These are phyloP conservation scores for Jimgerdemannia flammicorona DNA, from an alignment of 192 early-diverging fungal species.

Conservation along the genomic window DNA sequence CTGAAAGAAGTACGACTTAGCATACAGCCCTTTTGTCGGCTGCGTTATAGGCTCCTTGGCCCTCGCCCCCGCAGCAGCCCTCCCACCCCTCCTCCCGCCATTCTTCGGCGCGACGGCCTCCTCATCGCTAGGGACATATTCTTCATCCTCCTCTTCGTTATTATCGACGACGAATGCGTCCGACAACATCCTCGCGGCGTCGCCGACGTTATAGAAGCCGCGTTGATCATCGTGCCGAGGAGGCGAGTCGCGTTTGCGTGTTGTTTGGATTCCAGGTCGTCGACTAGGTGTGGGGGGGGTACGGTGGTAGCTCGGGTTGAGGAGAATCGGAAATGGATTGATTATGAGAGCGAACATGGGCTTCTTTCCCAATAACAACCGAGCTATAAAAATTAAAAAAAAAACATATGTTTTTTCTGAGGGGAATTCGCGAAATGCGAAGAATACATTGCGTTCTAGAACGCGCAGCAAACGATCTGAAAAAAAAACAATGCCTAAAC, in stretches of 20 bases:
- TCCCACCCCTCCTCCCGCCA: slow-evolving; percentile 2
- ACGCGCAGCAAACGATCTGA: no score
- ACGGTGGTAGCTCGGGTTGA: no score
- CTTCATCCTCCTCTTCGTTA: slow-evolving; percentile 7
- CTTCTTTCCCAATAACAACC: no score
- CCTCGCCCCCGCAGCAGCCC: background rate
- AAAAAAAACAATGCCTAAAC: no score
- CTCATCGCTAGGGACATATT: slow-evolving; percentile 10
- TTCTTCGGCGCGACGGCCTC: slow-evolving; percentile 7
- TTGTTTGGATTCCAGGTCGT: slow-evolving; percentile 9
- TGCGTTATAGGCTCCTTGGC: background rate
- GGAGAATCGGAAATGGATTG: no score
- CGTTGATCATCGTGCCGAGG: slow-evolving; percentile 18
- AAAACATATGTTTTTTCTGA: no score
- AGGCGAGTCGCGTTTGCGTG: slow-evolving; percentile 15
- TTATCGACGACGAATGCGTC: slow-evolving; percentile 5
- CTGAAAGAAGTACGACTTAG: slow-evolving; percentile 30
- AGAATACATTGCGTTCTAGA: no score
- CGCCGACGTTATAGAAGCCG: background rate
- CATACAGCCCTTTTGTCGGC: slow-evolving; percentile 14
- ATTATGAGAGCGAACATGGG: no score
- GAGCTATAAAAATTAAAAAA: no score
- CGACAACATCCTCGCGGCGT: background rate
- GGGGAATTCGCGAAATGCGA: no score
- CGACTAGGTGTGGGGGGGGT: background rate